These are phyloP conservation scores for Neurospora sp. DNA, from an alignment of 495 filamentous ascomycete species.

Conservation along the genomic window DNA sequence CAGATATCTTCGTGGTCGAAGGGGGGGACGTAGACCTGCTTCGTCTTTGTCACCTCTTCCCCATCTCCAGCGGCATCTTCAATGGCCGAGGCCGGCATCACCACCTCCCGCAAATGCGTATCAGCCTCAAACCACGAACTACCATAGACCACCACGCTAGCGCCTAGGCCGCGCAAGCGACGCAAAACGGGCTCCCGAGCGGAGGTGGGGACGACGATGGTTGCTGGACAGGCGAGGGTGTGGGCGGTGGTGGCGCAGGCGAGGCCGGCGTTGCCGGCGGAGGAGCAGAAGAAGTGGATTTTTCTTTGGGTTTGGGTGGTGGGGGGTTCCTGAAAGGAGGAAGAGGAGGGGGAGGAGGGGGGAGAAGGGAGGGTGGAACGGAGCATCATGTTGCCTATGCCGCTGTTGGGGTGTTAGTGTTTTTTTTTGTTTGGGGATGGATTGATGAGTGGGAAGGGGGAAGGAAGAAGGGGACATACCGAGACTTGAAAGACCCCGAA, in stretches of 20 bases:
- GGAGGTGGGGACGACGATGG: constrained; percentile 66
- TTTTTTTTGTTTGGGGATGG: not conserved
- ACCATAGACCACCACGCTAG: constrained; percentile 61
- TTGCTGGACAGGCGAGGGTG: constrained; percentile 58
- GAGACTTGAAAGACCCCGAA: constrained; percentile 89
- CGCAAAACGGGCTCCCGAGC: constrained; percentile 47
- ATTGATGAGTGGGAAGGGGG: not conserved
- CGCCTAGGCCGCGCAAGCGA: constrained; percentile 58
- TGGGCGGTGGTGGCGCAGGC: constrained; percentile 74
- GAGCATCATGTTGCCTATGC: constrained; percentile 72
- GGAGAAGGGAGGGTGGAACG: constrained; percentile 30
- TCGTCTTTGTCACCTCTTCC: constrained; percentile 12
- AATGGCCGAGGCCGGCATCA: constrained; percentile 30
- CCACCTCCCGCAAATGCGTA: constrained; percentile 49
- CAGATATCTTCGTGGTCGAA: constrained; percentile 85
- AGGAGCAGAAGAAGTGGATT: constrained; percentile 78
- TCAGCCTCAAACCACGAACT: constrained; percentile 71
- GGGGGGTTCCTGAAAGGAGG: not conserved
- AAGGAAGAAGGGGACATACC: constrained; percentile 19
- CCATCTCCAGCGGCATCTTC: too few species aligned
- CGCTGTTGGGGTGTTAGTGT: constrained; percentile 19
- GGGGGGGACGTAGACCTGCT: constrained; percentile 77
- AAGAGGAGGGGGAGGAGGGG: constrained; percentile 14
- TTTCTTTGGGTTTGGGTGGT: constrained; percentile 1
- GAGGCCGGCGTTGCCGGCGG: constrained; percentile 85